Evolutionary conservation across 495 filamentous ascomycete species (phyloP), one percentile per base, ranked within the genome.

Genomic region (Mycothermus thermophilus): DNA sequence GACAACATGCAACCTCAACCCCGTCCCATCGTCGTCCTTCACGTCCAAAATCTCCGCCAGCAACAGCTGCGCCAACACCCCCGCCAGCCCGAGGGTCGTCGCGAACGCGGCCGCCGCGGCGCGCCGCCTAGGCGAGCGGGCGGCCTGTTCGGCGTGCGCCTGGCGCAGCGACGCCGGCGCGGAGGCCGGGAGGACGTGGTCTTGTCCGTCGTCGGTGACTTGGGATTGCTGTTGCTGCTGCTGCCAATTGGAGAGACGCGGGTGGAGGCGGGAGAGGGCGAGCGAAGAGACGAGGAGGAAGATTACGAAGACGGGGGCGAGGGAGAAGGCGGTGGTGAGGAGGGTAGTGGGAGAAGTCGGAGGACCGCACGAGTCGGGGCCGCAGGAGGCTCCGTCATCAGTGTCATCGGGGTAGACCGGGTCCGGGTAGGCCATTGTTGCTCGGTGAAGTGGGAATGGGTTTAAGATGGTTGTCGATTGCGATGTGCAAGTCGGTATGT

Each of bases 21-120:
- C 65, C 38, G 76, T 76, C 10, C 38, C 38, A 14, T 83, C 60
- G n/a, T n/a, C n/a, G n/a, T n/a, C n/a, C n/a, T n/a, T n/a, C 4
- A 72, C 64, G 40, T 79, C 78, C n/a, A 75, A 74, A 32, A 90
- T 79, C 52, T 90, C 82, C 41, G 79, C 81, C 10, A 87, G 57
- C 14, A 90, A 75, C 30, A 87, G 50, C 54, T 83, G 79, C 10
- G 70, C 79, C 10, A 90, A 62, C 10, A 86, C 80, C 11, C 74
- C 65, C 1, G 80, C 72, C 21, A 86, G 66, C 14, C 74, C 83
- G 27, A 87, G 64, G 1, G 78, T 86, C 0, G 68, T 67, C 15
- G 77, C 72, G 48, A 87, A 87, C 16, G 77, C 73, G 16, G 66
- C 47, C 4, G 69, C 72, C 10, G 77, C 75, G 17, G 78, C 40